Conservation (phyloP, 2,329 filamentous ascomycete species). For the Rutstroemia sydowiana region DNA sequence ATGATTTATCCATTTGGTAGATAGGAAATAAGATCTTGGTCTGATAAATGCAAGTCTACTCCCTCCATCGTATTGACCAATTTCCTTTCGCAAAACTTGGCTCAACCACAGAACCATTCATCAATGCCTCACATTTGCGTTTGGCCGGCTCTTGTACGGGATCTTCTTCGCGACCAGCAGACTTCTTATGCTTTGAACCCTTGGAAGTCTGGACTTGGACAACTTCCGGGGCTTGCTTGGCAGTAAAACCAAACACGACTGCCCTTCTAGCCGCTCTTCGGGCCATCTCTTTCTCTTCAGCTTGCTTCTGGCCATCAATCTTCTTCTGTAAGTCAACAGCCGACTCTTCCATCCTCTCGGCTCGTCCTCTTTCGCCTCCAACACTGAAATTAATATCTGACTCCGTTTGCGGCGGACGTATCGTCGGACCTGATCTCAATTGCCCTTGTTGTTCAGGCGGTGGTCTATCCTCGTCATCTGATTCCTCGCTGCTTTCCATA, state of each 20-base stretch:
- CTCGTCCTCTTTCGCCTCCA: constrained; percentile 47
- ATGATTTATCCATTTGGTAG: too few relatives aligned
- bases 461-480: background rate
- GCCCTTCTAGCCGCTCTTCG: constrained; percentile 15
- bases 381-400: constrained; percentile 45
- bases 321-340: constrained; percentile 43
- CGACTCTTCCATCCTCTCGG: constrained; percentile 45
- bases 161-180: background rate
- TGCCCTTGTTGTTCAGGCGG: background rate
- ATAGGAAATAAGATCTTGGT: too few relatives aligned
- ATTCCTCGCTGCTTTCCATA: constrained; percentile 38
- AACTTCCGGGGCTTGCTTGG: background rate
- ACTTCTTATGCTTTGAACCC: constrained; percentile 3
- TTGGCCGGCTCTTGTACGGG: background rate
- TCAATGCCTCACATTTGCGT: constrained; percentile 8
- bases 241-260: constrained; percentile 16
- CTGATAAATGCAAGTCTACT: background rate
- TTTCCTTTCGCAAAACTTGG: constrained; percentile 8
- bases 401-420: constrained; percentile 8
- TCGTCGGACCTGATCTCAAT: constrained; percentile 1
- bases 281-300: constrained; percentile 16
- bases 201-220: background rate
- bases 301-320: constrained; percentile 18
- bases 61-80: constrained; percentile 9
- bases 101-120: constrained; percentile 8